Evolutionary conservation across 805 yeast genomes (phyloP).

Genomic region (Nakazawaea laoshanensis): DNA sequence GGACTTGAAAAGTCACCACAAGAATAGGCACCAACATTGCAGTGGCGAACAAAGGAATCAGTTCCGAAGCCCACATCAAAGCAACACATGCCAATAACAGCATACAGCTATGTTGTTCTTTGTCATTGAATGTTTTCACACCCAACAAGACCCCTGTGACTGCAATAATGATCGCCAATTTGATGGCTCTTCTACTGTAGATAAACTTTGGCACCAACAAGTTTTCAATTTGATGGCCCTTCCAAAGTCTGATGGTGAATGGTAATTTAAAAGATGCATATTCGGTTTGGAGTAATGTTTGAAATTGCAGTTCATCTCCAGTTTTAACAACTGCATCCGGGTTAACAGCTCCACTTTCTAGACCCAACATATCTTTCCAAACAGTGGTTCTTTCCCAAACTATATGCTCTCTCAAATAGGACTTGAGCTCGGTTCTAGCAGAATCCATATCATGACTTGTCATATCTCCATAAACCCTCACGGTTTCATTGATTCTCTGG

Average conservation of each 20-base stretch:
- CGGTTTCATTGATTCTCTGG: constrained; percentile 20
- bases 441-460: constrained; percentile 23
- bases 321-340: constrained; percentile 27
- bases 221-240: constrained; percentile 18
- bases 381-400: constrained; percentile 50
- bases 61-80: constrained; percentile 44
- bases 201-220: constrained; percentile 38
- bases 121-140: constrained; percentile 55
- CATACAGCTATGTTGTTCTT: constrained; percentile 53
- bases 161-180: constrained; percentile 36
- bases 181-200: constrained; percentile 37
- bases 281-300: constrained; percentile 23
- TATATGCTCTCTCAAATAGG: constrained; percentile 46
- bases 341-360: constrained; percentile 23
- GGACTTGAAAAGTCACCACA: constrained; percentile 36
- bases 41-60: constrained; percentile 41
- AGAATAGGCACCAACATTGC: constrained; percentile 40
- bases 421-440: constrained; percentile 46
- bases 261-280: constrained; percentile 24
- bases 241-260: constrained; percentile 16
- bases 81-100: constrained; percentile 54
- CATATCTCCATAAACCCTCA: constrained; percentile 20
- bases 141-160: constrained; percentile 47
- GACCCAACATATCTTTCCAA: constrained; percentile 49
- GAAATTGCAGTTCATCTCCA: constrained; percentile 23